Evolutionary conservation across 306 rosid species (phyloP), one percentile per base, ranked within the genome.

Genomic region (Trifolium dubium): DNA sequence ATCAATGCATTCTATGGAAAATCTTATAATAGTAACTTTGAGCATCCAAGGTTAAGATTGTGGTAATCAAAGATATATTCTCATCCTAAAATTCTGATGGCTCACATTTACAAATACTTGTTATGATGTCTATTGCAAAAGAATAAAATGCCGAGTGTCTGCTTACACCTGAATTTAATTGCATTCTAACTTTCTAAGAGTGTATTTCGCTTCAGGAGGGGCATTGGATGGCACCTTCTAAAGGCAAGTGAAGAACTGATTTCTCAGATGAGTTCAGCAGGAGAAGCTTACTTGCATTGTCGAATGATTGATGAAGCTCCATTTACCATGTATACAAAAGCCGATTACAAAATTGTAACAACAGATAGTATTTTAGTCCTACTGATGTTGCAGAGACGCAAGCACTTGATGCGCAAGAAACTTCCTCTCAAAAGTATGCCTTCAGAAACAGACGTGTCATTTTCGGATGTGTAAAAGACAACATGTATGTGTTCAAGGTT

Each of bases 181-280:
- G 43, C 60, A 65, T 58, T 58, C 10, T 53, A 72, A 53, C 53
- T 9, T 71, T 40, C 67, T 44, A 64, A 66, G 31, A 69, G 72
- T 51, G 15, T 73, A 19, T 69, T 76, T 65, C 49, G 18, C 54
- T 72, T 71, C 89, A 94, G 98, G 89, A 94, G 90, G 85, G 97
- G 92, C 77, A 89, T 94, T 73, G 98, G 98, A 54, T 88, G 96
- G 98, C 98, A 91, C 88, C 96, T 94, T 84, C 84, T 94, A 51
- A 88, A 86, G 86, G 97, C 96, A 39, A 79, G 96, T 51, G 98
- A 94, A 83, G 97, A 94, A 69, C 76, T 94, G 54, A 88, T 91
- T 67, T 88, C 89, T 46, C 86, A 66, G 81, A 84, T 86, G 92
- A 88, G 84, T 83, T 78, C 87, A 51, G 69, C 96, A 75, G 84